These are phyloP conservation scores for Cyberlindnera mississippiensis DNA, from an alignment of 805 yeast species.

Conservation along the genomic window DNA sequence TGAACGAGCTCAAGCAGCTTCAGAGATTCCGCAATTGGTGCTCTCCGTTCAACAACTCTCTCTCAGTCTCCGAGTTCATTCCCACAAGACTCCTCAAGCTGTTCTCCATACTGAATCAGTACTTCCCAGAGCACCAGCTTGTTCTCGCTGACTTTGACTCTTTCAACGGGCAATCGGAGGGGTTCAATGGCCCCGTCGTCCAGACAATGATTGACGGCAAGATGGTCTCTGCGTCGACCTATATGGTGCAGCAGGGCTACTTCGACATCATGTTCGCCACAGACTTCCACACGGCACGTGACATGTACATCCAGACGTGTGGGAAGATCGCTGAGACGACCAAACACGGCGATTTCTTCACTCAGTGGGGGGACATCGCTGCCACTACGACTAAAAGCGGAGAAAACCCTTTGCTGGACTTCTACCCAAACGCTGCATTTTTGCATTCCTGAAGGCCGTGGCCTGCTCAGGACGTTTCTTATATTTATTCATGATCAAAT, in stretches of 20 bases:
- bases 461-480: too few species aligned
- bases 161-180: slow-evolving; percentile 38
- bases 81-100: slow-evolving; percentile 74
- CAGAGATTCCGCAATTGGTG: slow-evolving; percentile 44
- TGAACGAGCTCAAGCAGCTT: slow-evolving; percentile 43
- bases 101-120: slow-evolving; percentile 54
- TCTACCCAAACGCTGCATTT: slow-evolving; percentile 59
- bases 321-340: slow-evolving; percentile 54
- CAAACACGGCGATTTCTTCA: slow-evolving; percentile 61
- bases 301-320: slow-evolving; percentile 57
- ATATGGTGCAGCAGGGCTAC: slow-evolving; percentile 81
- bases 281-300: slow-evolving; percentile 59
- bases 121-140: slow-evolving; percentile 76
- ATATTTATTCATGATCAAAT: too few species aligned
- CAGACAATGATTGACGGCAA: slow-evolving; percentile 67
- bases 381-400: slow-evolving; percentile 70
- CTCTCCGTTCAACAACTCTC: slow-evolving; percentile 61
- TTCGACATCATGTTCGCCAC: slow-evolving; percentile 88
- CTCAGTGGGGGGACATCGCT: slow-evolving; percentile 66
- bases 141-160: slow-evolving; percentile 62
- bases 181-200: slow-evolving; percentile 73
- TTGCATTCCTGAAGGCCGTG: slow-evolving; percentile 10
- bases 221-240: slow-evolving; percentile 67
- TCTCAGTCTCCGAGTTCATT: slow-evolving; percentile 67
- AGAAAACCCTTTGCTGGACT: slow-evolving; percentile 78